Evolutionary conservation across 345 rosid species (phyloP).

Genomic region (Gossypioides kirkii): DNA sequence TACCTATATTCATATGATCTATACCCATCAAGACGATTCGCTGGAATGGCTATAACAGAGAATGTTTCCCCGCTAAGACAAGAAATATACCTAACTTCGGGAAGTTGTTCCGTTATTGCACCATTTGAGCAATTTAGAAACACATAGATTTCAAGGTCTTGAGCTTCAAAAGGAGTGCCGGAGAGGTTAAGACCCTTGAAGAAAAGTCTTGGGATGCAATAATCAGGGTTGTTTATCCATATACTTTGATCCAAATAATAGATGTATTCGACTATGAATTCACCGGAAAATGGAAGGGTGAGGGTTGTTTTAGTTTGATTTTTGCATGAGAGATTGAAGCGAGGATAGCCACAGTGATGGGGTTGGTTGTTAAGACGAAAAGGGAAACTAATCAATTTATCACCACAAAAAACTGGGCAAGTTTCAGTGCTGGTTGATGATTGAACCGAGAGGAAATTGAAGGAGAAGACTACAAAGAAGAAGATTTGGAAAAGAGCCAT

Average conservation of each 20-base stretch:
- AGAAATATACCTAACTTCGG: background rate
- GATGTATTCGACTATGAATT: background rate
- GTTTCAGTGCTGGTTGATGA: background rate
- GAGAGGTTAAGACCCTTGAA: slow-evolving; percentile 9
- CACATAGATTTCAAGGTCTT: slow-evolving; percentile 8
- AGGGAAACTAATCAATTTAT: background rate
- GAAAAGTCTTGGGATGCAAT: slow-evolving; percentile 22
- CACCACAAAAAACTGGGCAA: background rate
- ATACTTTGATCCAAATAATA: background rate
- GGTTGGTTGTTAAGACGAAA: too few species aligned
- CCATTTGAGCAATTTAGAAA: slow-evolving; percentile 27
- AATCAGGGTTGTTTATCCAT: background rate
- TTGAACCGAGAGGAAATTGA: background rate
- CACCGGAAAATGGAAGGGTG: slow-evolving; percentile 8
- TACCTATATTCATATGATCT: too few species aligned
- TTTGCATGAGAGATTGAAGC: slow-evolving; percentile 14
- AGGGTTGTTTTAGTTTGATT: background rate
- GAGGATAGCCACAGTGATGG: too few species aligned
- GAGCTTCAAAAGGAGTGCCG: slow-evolving; percentile 12
- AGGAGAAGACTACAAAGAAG: too few species aligned
- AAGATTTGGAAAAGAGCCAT: too few species aligned
- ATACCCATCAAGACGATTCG: background rate
- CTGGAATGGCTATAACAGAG: slow-evolving; percentile 3
- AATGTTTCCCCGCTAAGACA: slow-evolving; percentile 23
- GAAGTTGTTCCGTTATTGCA: background rate